Conservation (phyloP, 1,284 basidiomycete genomes). For the Sparassis latifolia region DNA sequence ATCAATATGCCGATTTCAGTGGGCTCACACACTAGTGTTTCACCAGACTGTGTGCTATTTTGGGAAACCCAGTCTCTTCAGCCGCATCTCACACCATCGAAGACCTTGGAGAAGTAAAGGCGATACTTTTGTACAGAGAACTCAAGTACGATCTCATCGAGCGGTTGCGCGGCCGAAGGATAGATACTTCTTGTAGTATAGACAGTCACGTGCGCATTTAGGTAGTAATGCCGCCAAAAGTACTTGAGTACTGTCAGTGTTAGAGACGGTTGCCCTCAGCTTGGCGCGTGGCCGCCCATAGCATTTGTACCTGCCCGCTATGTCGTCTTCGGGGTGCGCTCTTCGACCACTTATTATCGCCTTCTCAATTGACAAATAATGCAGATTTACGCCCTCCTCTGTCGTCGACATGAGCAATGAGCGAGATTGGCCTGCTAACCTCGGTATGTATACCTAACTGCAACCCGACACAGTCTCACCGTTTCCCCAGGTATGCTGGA, state of each 20-base stretch:
- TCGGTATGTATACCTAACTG: slow-evolving; percentile 34
- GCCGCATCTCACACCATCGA: too few species aligned
- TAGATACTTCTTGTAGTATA: too few species aligned
- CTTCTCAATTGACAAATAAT: neutral
- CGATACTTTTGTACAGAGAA: too few species aligned
- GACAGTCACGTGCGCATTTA: too few species aligned
- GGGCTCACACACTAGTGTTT: too few species aligned
- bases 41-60: too few species aligned
- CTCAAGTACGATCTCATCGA: too few species aligned
- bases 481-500: slow-evolving; percentile 56
- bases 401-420: slow-evolving; percentile 55
- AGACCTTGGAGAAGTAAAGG: too few species aligned
- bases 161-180: too few species aligned
- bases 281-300: neutral
- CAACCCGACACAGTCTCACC: neutral
- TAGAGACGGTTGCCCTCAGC: neutral
- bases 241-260: neutral
- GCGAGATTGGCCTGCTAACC: slow-evolving; percentile 58
- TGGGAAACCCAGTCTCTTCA: too few species aligned
- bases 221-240: neutral
- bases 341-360: neutral
- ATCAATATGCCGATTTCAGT: too few species aligned
- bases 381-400: slow-evolving; percentile 53
- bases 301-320: neutral
- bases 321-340: neutral